Evolutionary conservation across 352 stramenopile genomes (phyloP).

Genomic region (Phytopythium chamaehyphon): DNA sequence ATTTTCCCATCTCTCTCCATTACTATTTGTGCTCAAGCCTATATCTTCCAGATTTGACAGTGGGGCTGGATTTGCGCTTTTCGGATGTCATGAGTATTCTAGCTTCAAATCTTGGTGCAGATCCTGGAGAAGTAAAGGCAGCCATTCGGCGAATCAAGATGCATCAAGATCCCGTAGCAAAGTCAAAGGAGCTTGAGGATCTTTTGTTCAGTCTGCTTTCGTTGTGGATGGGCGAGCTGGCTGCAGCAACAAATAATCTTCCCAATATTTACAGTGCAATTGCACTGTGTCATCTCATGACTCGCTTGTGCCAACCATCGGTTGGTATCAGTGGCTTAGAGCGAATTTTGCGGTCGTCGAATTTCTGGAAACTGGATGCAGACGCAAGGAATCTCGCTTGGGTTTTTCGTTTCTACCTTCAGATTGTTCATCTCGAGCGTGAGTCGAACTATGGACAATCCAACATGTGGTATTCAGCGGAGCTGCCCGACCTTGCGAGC

Average conservation of each 20-base stretch:
- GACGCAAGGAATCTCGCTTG: constrained; percentile 37
- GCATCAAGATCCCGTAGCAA: constrained; percentile 24
- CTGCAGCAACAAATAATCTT: constrained; percentile 1
- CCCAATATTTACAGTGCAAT: constrained; percentile 37
- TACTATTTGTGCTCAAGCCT: constrained; percentile 31
- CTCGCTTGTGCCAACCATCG: constrained; percentile 23
- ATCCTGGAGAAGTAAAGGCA: constrained; percentile 17
- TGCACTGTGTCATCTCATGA: constrained; percentile 46
- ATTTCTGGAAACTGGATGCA: constrained; percentile 19
- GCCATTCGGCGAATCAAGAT: constrained; percentile 25
- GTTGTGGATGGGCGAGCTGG: constrained; percentile 39
- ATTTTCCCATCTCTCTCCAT: constrained; percentile 28
- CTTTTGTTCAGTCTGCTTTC: constrained; percentile 26
- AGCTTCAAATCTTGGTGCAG: constrained; percentile 15
- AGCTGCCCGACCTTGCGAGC: constrained; percentile 12
- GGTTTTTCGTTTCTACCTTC: constrained; percentile 41
- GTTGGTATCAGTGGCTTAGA: constrained; percentile 36
- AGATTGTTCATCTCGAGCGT: constrained; percentile 23
- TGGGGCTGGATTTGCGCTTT: constrained; percentile 24
- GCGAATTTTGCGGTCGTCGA: constrained; percentile 28
- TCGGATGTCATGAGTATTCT: constrained; percentile 26
- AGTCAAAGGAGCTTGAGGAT: constrained; percentile 23
- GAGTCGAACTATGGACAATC: constrained; percentile 2
- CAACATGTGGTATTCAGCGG: neutral
- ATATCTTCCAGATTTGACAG: constrained; percentile 15